These are phyloP conservation scores for Ilyonectria mors-panacis DNA, from an alignment of 2,329 filamentous ascomycete species.

Conservation along the genomic window DNA sequence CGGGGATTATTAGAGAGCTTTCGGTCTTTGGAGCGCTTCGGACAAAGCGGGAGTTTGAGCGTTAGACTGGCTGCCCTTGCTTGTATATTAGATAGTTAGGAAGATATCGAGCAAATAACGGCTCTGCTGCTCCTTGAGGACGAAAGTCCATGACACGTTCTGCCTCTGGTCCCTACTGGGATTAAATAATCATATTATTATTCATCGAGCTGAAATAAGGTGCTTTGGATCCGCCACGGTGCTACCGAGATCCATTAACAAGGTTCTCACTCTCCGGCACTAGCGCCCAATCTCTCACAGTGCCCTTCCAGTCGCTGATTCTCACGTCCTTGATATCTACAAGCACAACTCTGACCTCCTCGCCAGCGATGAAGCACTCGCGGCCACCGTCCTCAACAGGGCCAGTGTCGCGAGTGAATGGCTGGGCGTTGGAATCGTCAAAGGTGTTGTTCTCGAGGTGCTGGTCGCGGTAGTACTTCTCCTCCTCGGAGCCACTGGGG, in stretches of 20 bases:
- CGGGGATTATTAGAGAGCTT: slow-evolving; percentile 9
- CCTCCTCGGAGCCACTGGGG: slow-evolving; percentile 81
- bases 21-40: neutral
- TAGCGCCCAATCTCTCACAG: slow-evolving; percentile 82
- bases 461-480: slow-evolving; percentile 84
- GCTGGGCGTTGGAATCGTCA: slow-evolving; percentile 64
- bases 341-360: slow-evolving; percentile 89
- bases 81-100: slow-evolving; percentile 4
- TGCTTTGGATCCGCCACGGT: neutral
- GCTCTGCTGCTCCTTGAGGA: neutral
- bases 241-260: slow-evolving; percentile 59
- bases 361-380: slow-evolving; percentile 81
- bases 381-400: slow-evolving; percentile 67
- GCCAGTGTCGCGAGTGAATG: slow-evolving; percentile 53
- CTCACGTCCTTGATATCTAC: slow-evolving; percentile 88
- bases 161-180: neutral
- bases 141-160: neutral
- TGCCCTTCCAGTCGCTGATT: slow-evolving; percentile 96
- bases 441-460: slow-evolving; percentile 97
- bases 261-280: slow-evolving; percentile 51
- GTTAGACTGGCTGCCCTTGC: slow-evolving; percentile 1
- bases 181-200: slow-evolving; percentile 24
- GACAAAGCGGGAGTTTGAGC: slow-evolving; percentile 12
- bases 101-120: neutral
- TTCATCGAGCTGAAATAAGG: slow-evolving; percentile 1